Conservation (phyloP, 768 basidiomycete species). For the Xerocomus potaroensis region DNA sequence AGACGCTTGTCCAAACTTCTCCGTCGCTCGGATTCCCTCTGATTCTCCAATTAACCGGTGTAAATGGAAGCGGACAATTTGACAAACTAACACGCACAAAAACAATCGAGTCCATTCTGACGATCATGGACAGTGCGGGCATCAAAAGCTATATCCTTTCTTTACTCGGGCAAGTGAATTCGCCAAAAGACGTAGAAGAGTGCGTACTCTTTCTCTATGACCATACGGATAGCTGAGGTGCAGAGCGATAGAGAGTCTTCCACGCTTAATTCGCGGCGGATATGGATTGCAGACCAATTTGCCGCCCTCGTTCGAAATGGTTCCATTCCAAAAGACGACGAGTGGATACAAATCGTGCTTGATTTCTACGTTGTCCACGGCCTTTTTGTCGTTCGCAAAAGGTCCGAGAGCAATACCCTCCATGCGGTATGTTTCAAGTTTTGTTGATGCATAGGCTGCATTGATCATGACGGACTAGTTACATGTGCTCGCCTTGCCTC, state of each 20-base stretch:
- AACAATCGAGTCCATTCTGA: constrained; percentile 81
- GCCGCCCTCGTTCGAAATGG: constrained; percentile 73
- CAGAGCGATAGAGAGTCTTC: constrained; percentile 38
- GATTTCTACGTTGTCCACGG: constrained; percentile 83
- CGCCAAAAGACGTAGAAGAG: constrained; percentile 38
- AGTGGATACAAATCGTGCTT: constrained; percentile 68
- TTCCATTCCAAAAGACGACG: constrained; percentile 73
- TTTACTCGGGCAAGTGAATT: constrained; percentile 60
- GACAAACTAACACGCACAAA: constrained; percentile 91
- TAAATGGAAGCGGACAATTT: constrained; percentile 82
- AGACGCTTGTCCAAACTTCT: constrained; percentile 66
- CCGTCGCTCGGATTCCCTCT: constrained; percentile 81
- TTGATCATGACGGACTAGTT: constrained; percentile 35
- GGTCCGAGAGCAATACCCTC: constrained; percentile 59
- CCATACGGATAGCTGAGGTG: constrained; percentile 11
- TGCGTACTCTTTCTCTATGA: constrained; percentile 24
- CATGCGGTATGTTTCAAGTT: constrained; percentile 46
- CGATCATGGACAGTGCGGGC: constrained; percentile 66
- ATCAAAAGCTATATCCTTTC: constrained; percentile 74
- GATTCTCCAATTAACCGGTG: constrained; percentile 79
- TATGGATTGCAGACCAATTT: constrained; percentile 88
- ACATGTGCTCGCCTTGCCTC: constrained; percentile 55
- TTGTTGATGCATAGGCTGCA: neutral
- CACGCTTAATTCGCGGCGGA: constrained; percentile 51
- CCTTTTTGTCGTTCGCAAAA: constrained; percentile 72